Conservation (phyloP, 352 stramenopile genomes). For the Halophytophthora batemanensis region DNA sequence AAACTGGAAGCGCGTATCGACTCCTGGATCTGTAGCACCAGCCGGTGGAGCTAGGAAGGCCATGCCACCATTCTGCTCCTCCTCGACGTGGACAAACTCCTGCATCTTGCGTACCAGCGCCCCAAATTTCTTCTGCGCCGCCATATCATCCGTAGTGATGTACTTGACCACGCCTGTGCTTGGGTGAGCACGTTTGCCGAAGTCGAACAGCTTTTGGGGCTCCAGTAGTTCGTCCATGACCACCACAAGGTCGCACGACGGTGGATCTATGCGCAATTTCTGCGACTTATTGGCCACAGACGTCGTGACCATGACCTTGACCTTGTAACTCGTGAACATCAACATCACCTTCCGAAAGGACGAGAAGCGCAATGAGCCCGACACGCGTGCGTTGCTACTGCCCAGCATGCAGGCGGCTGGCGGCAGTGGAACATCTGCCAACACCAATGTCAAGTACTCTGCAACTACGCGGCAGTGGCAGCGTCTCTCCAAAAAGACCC, state of each 20-base stretch:
- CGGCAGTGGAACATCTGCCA: slow-evolving; percentile 40
- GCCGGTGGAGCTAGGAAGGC: slow-evolving; percentile 1
- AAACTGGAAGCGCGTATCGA: slow-evolving; percentile 10
- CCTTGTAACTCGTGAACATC: slow-evolving; percentile 51
- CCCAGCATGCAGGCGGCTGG: slow-evolving; percentile 77
- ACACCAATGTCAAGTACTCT: slow-evolving; percentile 63
- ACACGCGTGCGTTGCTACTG: slow-evolving; percentile 60
- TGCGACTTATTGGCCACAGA: slow-evolving; percentile 60
- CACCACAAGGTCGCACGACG: slow-evolving; percentile 63
- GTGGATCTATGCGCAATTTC: slow-evolving; percentile 36
- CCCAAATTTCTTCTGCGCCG: slow-evolving; percentile 60
- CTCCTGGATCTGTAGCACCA: not conserved
- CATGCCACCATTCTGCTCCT: slow-evolving; percentile 23
- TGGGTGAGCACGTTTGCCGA: slow-evolving; percentile 40
- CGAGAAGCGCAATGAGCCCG: slow-evolving; percentile 52
- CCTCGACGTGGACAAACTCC: slow-evolving; percentile 46
- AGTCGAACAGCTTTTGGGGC: slow-evolving; percentile 70
- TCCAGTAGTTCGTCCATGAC: slow-evolving; percentile 79
- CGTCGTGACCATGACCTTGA: slow-evolving; percentile 75
- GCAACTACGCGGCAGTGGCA: slow-evolving; percentile 69
- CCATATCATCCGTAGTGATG: slow-evolving; percentile 36
- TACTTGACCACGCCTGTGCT: slow-evolving; percentile 62
- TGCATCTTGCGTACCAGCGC: slow-evolving; percentile 58
- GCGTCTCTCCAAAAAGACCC: slow-evolving; percentile 76
- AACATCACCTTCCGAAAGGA: slow-evolving; percentile 67